These are phyloP conservation scores for Jackrogersella multiformis DNA, from an alignment of 495 filamentous ascomycete species.

Conservation along the genomic window DNA sequence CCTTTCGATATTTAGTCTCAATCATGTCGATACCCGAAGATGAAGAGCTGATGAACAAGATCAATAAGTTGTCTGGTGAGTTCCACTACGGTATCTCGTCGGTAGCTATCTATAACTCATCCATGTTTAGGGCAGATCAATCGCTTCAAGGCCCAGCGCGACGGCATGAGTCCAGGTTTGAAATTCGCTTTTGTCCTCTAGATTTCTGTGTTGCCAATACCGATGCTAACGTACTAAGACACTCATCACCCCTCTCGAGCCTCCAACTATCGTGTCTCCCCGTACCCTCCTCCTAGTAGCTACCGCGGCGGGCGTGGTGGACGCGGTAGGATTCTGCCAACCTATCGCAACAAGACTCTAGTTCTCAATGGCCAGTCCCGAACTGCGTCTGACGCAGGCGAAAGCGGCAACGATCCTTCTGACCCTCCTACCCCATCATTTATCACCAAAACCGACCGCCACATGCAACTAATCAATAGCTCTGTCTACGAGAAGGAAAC, in stretches of 20 bases:
- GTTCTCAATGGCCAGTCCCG: constrained; percentile 67
- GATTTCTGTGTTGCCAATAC: not conserved
- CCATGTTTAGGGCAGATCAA: constrained; percentile 76
- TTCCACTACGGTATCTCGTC: constrained; percentile 12
- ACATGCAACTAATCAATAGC: constrained; percentile 89
- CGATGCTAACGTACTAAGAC: constrained; percentile 36
- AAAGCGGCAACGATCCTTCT: constrained; percentile 38
- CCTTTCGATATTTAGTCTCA: constrained; percentile 20
- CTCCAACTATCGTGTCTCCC: constrained; percentile 39
- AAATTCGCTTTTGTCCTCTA: constrained; percentile 1
- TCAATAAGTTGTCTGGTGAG: constrained; percentile 78
- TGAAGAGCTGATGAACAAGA: constrained; percentile 77
- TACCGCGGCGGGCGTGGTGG: constrained; percentile 53
- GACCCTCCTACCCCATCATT: constrained; percentile 63
- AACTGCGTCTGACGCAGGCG: constrained; percentile 43
- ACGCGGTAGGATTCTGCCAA: constrained; percentile 55
- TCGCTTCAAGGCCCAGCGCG: constrained; percentile 75
- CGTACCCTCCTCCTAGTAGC: constrained; percentile 54
- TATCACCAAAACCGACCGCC: constrained; percentile 83
- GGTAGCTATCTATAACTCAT: constrained; percentile 24
- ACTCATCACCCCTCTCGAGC: constrained; percentile 29
- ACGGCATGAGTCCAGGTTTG: constrained; percentile 39
- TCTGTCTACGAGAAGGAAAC: constrained; percentile 81
- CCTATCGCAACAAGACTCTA: constrained; percentile 76
- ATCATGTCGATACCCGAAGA: constrained; percentile 73